A percentile compares a stretch with the other conserved stretches of the same genome.
phyloP scores from a whole-genome alignment of 805 yeast species.

The Huiozyma naganishii region DNA sequence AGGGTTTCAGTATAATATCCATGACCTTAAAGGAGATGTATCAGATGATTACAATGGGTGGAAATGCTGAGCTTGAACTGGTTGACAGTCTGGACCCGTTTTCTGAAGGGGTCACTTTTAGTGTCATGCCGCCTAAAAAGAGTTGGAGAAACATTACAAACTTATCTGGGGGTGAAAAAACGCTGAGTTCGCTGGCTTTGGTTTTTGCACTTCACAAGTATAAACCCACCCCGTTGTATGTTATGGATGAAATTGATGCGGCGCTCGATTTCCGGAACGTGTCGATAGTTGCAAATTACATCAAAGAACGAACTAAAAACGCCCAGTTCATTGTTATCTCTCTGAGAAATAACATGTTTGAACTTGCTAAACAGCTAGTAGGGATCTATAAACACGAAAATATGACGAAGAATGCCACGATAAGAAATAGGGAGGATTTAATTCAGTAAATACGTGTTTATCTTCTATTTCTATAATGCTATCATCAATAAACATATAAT shows the following conservation, averaged over 20 bases:
- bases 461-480: not conserved
- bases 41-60: slow-evolving; percentile 98
- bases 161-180: slow-evolving; percentile 95
- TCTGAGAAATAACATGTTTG: slow-evolving; percentile 94
- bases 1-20: slow-evolving; percentile 80
- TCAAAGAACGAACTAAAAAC: slow-evolving; percentile 87
- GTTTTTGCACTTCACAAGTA: slow-evolving; percentile 94
- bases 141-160: slow-evolving; percentile 95
- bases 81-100: slow-evolving; percentile 97
- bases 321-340: slow-evolving; percentile 96
- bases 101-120: slow-evolving; percentile 89
- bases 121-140: slow-evolving; percentile 99
- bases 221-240: slow-evolving; percentile 94
- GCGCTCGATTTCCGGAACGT: slow-evolving; percentile 96
- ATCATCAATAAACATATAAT: not conserved
- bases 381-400: slow-evolving; percentile 92
- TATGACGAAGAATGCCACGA: slow-evolving; percentile 76
- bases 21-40: slow-evolving; percentile 90
- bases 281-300: slow-evolving; percentile 93
- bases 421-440: slow-evolving; percentile 51
- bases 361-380: slow-evolving; percentile 83
- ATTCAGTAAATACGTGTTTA: not conserved
- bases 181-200: slow-evolving; percentile 84
- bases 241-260: slow-evolving; percentile 99
- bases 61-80: slow-evolving; percentile 92